A percentile compares a stretch with the other conserved stretches of the same genome.
Conservation (phyloP, 345 rosid genomes). For the Streptanthus diversifolius region DNA sequence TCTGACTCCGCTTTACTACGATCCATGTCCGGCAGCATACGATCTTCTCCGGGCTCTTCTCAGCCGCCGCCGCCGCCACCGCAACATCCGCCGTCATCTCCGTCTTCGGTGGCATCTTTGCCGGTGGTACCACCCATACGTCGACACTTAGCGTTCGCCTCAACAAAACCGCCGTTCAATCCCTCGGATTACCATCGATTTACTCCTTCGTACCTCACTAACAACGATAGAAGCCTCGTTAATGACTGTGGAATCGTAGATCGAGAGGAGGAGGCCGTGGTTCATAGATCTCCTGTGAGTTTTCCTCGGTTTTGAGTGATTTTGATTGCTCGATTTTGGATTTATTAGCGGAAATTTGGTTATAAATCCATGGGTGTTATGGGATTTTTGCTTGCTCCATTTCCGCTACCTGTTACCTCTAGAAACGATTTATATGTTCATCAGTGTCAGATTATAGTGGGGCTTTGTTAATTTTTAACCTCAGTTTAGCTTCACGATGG, state of each 20-base stretch:
- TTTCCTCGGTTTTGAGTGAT: not conserved
- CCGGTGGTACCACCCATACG: conserved; percentile 68
- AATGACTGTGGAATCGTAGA: conserved; percentile 33
- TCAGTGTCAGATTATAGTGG: not conserved
- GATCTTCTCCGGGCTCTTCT: conserved; percentile 43
- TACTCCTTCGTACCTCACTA: conserved; percentile 30
- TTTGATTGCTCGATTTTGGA: conserved; percentile 4
- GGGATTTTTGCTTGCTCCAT: not conserved
- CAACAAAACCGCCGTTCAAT: conserved; percentile 69
- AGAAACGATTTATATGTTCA: not conserved
- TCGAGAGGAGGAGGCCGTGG: conserved; percentile 56
- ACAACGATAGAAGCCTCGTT: conserved; percentile 1
- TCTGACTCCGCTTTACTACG: conserved; percentile 30
- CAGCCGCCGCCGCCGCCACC: conserved; percentile 41
- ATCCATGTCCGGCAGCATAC: conserved; percentile 54
- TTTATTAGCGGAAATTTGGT: not conserved
- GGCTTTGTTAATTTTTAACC: not conserved
- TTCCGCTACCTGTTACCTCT: not conserved
- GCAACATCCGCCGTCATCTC: conserved; percentile 32
- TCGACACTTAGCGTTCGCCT: conserved; percentile 69
- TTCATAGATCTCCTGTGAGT: conserved; percentile 84
- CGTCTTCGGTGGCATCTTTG: conserved; percentile 24
- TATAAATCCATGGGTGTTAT: not conserved
- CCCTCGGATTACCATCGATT: conserved; percentile 71
- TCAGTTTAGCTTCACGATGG: conserved; percentile 19